Evolutionary conservation across 2,329 filamentous ascomycete species (phyloP), one percentile per base, ranked within the genome.

Genomic region (Alternaria postmessia): DNA sequence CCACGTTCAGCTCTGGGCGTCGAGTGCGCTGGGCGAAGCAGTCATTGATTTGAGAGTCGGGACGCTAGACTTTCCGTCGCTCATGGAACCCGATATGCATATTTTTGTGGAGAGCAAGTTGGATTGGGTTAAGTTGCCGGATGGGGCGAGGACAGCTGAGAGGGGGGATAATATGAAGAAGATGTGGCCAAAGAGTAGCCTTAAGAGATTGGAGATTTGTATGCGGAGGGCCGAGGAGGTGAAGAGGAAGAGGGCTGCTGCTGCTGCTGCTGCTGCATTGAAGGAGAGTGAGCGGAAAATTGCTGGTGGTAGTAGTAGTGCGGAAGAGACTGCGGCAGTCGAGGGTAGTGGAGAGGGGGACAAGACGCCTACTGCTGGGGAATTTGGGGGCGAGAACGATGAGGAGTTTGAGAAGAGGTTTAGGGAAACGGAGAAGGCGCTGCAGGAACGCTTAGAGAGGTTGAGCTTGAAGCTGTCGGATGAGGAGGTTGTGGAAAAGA

Each of bases 1-100:
- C 48, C 61, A 64, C 2, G 65, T 65, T 0, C 49, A 64, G 2
- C 51, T 77, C 1, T 77, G 75, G 75, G 28, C 54, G 4, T 59
- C 60, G 2, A 59, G 62, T 4, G 20, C 7, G 2, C 47, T 56
- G 20, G 59, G 58, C 30, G 51, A 62, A 0, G 57, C 59, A 1
- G 56, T 70, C 0, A 54, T 47, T 7, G 63, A 71, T 42, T 39
- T 77, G 2, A 51, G 61, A 2, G 64, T 71, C 11, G 75, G 75
- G 11, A 71, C 70, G 1, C 46, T 77, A 18, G 75, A 77, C 56
- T 64, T 66, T 11, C 72, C 75, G 0, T 53, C 56, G 1, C 51
- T 75, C 11, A 72, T 77, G 69, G 70, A 72, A 51, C 75, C 75
- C 1, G 75, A 77, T 57, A 7, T 72, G 20, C 75, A 77, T 51